These are phyloP conservation scores for Tricholoma saponaceum DNA, from an alignment of 768 basidiomycete species.

Conservation along the genomic window DNA sequence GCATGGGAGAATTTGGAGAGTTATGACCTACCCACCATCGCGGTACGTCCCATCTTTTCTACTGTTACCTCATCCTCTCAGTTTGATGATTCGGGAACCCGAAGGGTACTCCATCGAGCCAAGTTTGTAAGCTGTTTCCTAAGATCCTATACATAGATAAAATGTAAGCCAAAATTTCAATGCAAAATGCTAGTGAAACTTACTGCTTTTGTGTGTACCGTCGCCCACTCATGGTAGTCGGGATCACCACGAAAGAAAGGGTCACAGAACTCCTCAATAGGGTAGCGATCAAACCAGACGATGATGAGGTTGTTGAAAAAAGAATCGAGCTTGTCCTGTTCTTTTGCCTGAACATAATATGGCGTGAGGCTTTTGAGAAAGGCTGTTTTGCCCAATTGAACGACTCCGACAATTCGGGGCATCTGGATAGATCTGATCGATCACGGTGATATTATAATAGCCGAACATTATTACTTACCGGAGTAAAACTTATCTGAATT, in stretches of 20 bases:
- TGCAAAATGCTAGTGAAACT: background rate
- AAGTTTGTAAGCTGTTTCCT: background rate
- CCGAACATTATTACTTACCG: background rate
- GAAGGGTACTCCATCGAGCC: background rate
- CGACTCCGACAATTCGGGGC: background rate
- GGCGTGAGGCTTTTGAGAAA: background rate
- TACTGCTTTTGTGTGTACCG: background rate
- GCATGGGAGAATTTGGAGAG: background rate
- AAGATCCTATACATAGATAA: background rate
- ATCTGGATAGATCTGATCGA: background rate
- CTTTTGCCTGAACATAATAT: background rate
- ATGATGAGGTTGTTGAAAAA: background rate
- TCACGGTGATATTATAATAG: background rate
- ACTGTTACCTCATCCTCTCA: background rate
- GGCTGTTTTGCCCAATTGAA: background rate
- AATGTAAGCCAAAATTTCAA: background rate
- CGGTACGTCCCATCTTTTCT: background rate
- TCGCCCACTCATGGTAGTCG: background rate
- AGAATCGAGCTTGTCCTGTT: background rate
- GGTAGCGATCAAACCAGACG: background rate
- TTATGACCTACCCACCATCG: background rate
- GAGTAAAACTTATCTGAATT: background rate
- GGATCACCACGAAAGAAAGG: background rate
- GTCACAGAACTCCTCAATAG: background rate
- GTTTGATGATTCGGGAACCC: background rate